These are phyloP conservation scores for Annulohypoxylon maeteangense DNA, from an alignment of 495 filamentous ascomycete species.

Conservation along the genomic window DNA sequence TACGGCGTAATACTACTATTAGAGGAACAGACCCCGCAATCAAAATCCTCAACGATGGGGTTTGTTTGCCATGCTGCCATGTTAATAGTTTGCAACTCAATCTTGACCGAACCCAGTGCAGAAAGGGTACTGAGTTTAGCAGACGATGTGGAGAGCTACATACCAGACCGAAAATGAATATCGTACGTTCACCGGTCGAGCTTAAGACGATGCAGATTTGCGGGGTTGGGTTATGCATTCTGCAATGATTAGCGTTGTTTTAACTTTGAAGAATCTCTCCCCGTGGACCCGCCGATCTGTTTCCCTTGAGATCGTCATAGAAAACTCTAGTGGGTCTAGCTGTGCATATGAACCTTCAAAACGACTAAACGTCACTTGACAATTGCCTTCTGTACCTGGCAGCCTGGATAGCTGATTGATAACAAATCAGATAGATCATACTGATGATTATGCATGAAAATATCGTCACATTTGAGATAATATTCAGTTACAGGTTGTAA, in stretches of 20 bases:
- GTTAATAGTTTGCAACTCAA: neutral
- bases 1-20: too few species aligned
- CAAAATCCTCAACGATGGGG: neutral
- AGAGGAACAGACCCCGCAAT: neutral
- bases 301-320: neutral
- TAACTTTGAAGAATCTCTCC: slow-evolving; percentile 7
- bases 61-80: neutral
- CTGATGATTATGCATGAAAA: neutral
- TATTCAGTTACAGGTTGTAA: neutral
- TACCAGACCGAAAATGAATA: neutral
- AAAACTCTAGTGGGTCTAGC: neutral
- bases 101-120: neutral
- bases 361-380: neutral
- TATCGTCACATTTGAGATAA: neutral
- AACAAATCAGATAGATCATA: neutral
- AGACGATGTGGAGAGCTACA: slow-evolving; percentile 15
- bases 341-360: neutral
- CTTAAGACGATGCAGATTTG: slow-evolving; percentile 18
- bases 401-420: neutral
- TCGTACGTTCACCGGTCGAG: slow-evolving; percentile 13
- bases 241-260: slow-evolving; percentile 11
- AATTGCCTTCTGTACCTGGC: neutral
- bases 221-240: slow-evolving; percentile 16
- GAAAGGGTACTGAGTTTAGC: neutral
- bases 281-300: slow-evolving; percentile 9